Evolutionary conservation across 768 basidiomycete species (phyloP).

Genomic region (Tylopilus plumbeoviolaceoides): DNA sequence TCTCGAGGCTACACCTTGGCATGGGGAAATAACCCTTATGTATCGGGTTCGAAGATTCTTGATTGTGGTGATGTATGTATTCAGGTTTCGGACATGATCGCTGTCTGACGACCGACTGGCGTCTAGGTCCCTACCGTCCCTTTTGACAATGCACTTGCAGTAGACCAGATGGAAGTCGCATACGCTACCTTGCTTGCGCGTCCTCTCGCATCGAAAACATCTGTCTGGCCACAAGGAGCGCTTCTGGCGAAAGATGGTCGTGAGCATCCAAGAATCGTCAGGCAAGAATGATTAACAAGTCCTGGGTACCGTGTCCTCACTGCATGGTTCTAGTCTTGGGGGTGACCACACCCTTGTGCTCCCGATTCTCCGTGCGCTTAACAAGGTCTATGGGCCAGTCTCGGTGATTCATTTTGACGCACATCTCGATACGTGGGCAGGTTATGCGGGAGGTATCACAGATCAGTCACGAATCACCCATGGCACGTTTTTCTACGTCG

Average conservation of each 20-base stretch:
- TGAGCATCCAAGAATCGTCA: slow-evolving; percentile 73
- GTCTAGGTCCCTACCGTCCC: slow-evolving; percentile 68
- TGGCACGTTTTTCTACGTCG: slow-evolving; percentile 83
- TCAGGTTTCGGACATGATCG: too few species aligned
- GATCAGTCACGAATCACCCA: slow-evolving; percentile 72
- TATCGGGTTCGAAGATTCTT: slow-evolving; percentile 51
- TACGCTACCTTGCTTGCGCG: slow-evolving; percentile 74
- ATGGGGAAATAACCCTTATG: slow-evolving; percentile 70
- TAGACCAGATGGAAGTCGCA: slow-evolving; percentile 85
- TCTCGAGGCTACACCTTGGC: slow-evolving; percentile 62
- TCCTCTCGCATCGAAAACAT: slow-evolving; percentile 31
- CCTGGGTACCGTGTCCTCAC: background rate
- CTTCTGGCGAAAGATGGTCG: slow-evolving; percentile 51
- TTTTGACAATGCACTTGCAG: slow-evolving; percentile 77
- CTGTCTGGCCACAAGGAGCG: slow-evolving; percentile 25
- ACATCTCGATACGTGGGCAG: slow-evolving; percentile 62
- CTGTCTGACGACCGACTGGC: background rate
- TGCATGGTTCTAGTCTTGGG: slow-evolving; percentile 42
- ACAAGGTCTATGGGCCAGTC: slow-evolving; percentile 77
- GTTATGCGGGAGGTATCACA: slow-evolving; percentile 37
- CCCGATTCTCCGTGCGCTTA: slow-evolving; percentile 76
- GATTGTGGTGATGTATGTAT: slow-evolving; percentile 83
- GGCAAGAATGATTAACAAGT: slow-evolving; percentile 27
- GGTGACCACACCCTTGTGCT: slow-evolving; percentile 89
- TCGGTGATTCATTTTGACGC: slow-evolving; percentile 84